Conservation (phyloP, 768 basidiomycete species). For the Mrakia frigida region DNA sequence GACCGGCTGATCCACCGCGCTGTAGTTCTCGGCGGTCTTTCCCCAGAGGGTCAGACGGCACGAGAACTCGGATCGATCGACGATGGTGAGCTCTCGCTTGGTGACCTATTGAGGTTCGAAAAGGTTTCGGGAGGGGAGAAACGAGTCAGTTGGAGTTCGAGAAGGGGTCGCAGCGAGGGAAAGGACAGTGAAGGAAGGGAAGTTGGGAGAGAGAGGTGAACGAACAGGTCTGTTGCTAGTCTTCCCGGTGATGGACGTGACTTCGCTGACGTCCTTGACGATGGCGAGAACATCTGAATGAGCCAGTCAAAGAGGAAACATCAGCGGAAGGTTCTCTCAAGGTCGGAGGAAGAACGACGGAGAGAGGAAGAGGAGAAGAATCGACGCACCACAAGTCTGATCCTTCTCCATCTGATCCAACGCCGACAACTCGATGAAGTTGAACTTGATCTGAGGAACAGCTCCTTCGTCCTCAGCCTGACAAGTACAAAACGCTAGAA, state of each 20-base stretch:
- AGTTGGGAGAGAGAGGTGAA: slow-evolving; percentile 21
- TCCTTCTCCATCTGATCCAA: slow-evolving; percentile 69
- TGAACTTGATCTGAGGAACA: slow-evolving; percentile 77
- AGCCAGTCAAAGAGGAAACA: background rate
- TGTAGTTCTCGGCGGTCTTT: slow-evolving; percentile 46
- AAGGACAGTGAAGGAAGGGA: background rate
- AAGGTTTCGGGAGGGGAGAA: background rate
- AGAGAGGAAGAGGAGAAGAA: background rate
- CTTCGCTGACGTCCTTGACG: slow-evolving; percentile 67
- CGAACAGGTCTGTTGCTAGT: slow-evolving; percentile 62
- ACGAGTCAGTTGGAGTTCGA: too few relatives aligned
- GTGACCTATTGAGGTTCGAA: slow-evolving; percentile 52
- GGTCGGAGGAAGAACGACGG: background rate
- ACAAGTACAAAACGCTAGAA: background rate
- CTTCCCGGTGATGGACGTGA: slow-evolving; percentile 69
- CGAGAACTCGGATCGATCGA: slow-evolving; percentile 71
- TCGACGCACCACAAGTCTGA: slow-evolving; percentile 65
- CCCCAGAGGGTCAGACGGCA: slow-evolving; percentile 92
- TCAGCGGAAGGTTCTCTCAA: background rate
- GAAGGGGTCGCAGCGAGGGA: background rate
- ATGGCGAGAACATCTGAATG: slow-evolving; percentile 75
- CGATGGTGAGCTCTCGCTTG: slow-evolving; percentile 84
- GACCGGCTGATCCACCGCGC: slow-evolving; percentile 57
- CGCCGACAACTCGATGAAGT: slow-evolving; percentile 62
- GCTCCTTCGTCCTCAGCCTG: slow-evolving; percentile 74